Percentiles rank a stretch among this genome's conserved stretches.
Evolutionary conservation across 495 filamentous ascomycete genomes (phyloP).

Genomic region (Evernia prunastri): DNA sequence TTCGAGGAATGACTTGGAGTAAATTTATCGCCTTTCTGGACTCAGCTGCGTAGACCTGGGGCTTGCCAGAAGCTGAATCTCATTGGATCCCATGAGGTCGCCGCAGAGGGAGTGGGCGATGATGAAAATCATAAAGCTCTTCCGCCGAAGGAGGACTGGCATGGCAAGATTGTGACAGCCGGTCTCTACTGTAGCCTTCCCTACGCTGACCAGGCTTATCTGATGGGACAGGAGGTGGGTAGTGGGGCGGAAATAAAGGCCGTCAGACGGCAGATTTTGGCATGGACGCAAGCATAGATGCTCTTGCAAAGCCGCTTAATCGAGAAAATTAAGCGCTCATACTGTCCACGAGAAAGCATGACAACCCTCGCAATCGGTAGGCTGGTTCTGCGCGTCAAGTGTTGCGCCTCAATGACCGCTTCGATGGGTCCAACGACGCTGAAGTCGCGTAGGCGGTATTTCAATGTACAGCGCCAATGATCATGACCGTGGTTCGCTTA

Average conservation of each 20-base stretch:
- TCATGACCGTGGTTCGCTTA: neutral
- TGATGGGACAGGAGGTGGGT: too few relatives aligned
- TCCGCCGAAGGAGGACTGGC: neutral
- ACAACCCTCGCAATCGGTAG: neutral
- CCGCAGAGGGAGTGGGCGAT: neutral
- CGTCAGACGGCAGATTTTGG: neutral
- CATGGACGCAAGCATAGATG: neutral
- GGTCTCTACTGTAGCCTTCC: neutral
- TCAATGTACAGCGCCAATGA: neutral
- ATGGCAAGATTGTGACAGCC: neutral
- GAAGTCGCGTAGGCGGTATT: neutral
- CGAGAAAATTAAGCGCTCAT: too few relatives aligned
- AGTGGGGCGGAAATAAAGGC: neutral
- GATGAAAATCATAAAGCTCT: neutral
- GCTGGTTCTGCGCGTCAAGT: neutral
- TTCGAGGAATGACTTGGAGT: neutral
- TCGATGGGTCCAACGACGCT: neutral
- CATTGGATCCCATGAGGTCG: neutral
- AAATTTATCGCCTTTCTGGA: neutral
- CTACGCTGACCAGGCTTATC: too few relatives aligned
- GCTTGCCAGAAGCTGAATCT: neutral
- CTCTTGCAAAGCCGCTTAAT: neutral
- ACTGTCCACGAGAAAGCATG: too few relatives aligned
- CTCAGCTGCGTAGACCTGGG: neutral
- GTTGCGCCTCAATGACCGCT: neutral